phyloP scores from a whole-genome alignment of 2,329 filamentous ascomycete species.

The Fusarium pseudonygamai region DNA sequence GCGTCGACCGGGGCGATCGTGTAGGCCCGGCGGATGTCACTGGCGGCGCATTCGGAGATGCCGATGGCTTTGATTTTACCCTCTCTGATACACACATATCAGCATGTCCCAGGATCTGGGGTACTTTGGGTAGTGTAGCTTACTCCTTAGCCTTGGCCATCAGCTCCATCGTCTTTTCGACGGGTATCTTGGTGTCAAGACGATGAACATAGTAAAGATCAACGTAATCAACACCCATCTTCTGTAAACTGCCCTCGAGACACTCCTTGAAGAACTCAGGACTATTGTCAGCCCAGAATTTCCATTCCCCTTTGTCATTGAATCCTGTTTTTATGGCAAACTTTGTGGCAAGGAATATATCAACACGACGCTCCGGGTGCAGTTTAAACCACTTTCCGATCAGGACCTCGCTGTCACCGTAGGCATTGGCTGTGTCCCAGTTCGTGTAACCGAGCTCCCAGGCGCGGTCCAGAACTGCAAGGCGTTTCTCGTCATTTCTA shows the following conservation, averaged over 20 bases:
- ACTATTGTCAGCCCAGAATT: accelerated
- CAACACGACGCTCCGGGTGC: not conserved
- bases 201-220: not conserved
- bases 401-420: not conserved
- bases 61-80: not conserved
- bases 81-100: not conserved
- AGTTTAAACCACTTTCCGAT: not conserved
- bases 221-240: not conserved
- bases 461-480: not conserved
- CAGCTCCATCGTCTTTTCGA: not conserved
- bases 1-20: not conserved
- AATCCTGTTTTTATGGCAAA: not conserved
- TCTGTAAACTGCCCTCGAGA: not conserved
- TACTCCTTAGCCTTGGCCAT: not conserved
- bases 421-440: not conserved
- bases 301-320: not conserved
- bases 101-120: accelerated
- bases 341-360: not conserved
- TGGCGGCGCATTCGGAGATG: not conserved
- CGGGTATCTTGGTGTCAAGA: not conserved
- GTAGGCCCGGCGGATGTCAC: not conserved
- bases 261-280: not conserved
- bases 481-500: not conserved
- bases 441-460: not conserved
- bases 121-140: accelerated